A percentile compares a stretch with the other conserved stretches of the same genome.
Conservation (phyloP, 2,329 filamentous ascomycete genomes). For the Paecilomyces fulvus region DNA sequence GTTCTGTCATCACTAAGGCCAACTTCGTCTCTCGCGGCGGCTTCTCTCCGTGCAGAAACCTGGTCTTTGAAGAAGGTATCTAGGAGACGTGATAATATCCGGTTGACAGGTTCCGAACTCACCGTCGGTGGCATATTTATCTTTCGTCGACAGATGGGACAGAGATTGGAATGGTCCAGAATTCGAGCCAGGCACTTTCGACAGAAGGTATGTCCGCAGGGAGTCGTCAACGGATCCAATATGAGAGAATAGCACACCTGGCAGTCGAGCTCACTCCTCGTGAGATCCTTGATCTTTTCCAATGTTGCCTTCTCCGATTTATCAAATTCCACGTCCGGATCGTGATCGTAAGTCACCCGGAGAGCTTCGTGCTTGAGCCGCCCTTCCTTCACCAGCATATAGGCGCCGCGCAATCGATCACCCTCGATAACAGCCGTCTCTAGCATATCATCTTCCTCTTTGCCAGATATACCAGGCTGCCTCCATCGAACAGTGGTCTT, state of each 20-base stretch:
- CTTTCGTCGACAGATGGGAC: slow-evolving; percentile 67
- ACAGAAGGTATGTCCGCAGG: slow-evolving; percentile 86
- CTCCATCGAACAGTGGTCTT: slow-evolving; percentile 27
- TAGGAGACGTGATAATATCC: slow-evolving; percentile 54
- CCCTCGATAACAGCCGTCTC: slow-evolving; percentile 38
- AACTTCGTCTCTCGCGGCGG: slow-evolving; percentile 50
- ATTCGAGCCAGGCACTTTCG: slow-evolving; percentile 67
- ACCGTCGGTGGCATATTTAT: slow-evolving; percentile 48
- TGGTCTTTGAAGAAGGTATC: slow-evolving; percentile 61
- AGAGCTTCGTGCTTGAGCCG: slow-evolving; percentile 46
- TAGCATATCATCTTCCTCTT: slow-evolving; percentile 4
- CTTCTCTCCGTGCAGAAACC: slow-evolving; percentile 48
- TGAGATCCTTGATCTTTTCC: slow-evolving; percentile 50
- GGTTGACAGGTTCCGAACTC: slow-evolving; percentile 50
- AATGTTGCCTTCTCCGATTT: slow-evolving; percentile 45
- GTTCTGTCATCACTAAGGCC: slow-evolving; percentile 48
- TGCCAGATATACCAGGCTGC: slow-evolving; percentile 15
- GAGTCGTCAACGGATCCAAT: slow-evolving; percentile 72
- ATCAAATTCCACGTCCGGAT: slow-evolving; percentile 5
- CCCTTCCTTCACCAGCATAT: slow-evolving; percentile 55
- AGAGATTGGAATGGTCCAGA: slow-evolving; percentile 68
- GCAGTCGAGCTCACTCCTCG: slow-evolving; percentile 69
- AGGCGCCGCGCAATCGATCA: slow-evolving; percentile 58
- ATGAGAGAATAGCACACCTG: slow-evolving; percentile 80
- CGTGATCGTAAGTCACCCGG: slow-evolving; percentile 46